A percentile compares a stretch with the other conserved stretches of the same genome.
phyloP scores from a whole-genome alignment of 2,329 filamentous ascomycete genomes.

The Proliferodiscus dingleyae region DNA sequence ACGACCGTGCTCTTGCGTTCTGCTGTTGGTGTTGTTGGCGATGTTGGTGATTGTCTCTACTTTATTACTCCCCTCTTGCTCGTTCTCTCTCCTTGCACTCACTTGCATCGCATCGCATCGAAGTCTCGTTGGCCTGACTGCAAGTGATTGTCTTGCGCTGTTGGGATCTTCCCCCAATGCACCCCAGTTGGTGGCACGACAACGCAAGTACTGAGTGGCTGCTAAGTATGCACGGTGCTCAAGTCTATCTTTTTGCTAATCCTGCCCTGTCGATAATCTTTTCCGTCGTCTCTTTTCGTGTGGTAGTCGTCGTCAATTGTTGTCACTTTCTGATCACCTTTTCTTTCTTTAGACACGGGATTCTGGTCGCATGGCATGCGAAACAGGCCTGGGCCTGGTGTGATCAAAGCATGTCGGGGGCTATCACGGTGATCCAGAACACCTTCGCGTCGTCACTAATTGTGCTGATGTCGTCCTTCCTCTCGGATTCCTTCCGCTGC shows the following conservation, averaged over 20 bases:
- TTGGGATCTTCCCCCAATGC: neutral
- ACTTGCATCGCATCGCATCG: conserved; percentile 6
- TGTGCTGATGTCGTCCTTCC: neutral
- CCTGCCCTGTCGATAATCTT: conserved; percentile 14
- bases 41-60: too few relatives aligned
- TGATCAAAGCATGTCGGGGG: conserved; percentile 12
- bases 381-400: conserved; percentile 9
- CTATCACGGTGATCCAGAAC: conserved; percentile 4
- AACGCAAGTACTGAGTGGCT: conserved; percentile 19
- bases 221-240: conserved; percentile 18
- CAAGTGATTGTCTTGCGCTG: neutral
- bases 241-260: conserved; percentile 8
- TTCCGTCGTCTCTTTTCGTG: conserved; percentile 7
- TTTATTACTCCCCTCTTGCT: too few relatives aligned
- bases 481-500: conserved; percentile 19
- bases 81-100: too few relatives aligned
- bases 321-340: conserved; percentile 8
- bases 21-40: conserved; percentile 9
- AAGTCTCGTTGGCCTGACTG: neutral
- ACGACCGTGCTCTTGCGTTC: conserved; percentile 1
- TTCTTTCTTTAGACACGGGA: conserved; percentile 5
- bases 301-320: neutral
- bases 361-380: conserved; percentile 3
- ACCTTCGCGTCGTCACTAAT: conserved; percentile 5
- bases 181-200: conserved; percentile 5